phyloP scores from a whole-genome alignment of 768 basidiomycete species.

The Boletus sensibilis region DNA sequence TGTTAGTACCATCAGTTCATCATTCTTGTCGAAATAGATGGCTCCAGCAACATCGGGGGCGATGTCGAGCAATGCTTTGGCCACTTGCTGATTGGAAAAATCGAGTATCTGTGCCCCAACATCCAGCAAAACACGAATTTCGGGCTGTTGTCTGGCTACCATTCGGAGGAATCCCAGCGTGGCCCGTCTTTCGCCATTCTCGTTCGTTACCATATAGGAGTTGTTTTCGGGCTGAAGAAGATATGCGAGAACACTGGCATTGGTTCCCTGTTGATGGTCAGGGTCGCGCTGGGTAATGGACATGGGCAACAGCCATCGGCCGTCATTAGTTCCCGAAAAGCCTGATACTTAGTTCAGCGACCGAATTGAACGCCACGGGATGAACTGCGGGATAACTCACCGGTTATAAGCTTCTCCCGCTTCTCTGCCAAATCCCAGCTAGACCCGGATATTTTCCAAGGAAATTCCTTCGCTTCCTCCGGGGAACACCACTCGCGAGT shows the following conservation, averaged over 20 bases:
- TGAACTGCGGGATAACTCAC: background rate
- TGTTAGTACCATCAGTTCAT: slow-evolving; percentile 30
- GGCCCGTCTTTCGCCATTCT: too few species aligned
- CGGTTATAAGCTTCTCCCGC: slow-evolving; percentile 3
- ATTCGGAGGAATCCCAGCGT: too few species aligned
- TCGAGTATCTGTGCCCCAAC: slow-evolving; percentile 45
- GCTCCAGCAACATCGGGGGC: slow-evolving; percentile 17
- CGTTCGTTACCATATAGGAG: too few species aligned
- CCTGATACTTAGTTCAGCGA: slow-evolving; percentile 13
- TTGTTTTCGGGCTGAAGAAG: too few species aligned
- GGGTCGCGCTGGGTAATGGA: slow-evolving; percentile 31
- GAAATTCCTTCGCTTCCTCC: slow-evolving; percentile 32
- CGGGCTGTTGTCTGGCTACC: slow-evolving; percentile 33
- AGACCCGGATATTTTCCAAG: slow-evolving; percentile 26
- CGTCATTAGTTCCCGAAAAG: slow-evolving; percentile 42
- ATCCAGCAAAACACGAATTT: slow-evolving; percentile 47
- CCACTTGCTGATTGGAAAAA: slow-evolving; percentile 38
- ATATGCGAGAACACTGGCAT: too few species aligned
- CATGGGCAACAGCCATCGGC: slow-evolving; percentile 35
- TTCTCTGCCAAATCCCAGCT: slow-evolving; percentile 38
- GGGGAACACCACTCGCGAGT: slow-evolving; percentile 37
- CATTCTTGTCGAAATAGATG: slow-evolving; percentile 27
- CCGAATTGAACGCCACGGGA: background rate
- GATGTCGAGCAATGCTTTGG: slow-evolving; percentile 38
- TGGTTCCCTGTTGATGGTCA: slow-evolving; percentile 31